Base-by-base conservation (phyloP, 1,139 yeast genomes). In the Ogataea hybrid region DNA sequence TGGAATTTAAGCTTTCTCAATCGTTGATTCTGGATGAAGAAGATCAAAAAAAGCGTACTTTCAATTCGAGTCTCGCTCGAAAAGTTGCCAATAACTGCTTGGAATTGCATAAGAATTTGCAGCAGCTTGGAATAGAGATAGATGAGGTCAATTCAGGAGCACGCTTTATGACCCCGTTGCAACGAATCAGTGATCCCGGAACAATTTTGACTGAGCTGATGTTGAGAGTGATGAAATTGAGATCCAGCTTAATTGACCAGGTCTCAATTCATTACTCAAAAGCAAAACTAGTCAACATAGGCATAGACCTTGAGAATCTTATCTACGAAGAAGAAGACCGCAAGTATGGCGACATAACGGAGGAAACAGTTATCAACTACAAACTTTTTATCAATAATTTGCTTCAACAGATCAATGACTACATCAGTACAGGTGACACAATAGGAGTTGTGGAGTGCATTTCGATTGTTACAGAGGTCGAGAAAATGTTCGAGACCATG, bases 401-500 rank as follows among this genome's bases (percentile, higher is more conserved):
- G 37, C 59, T 79, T 33, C 67, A 64, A 41, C 84, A 79, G 52
- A 63, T 79, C 46, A 73, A 76, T 47, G 64, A 57, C n/a, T 73
- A 80, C 5, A 68, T 76, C 9, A 73, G 72, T 12, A 52, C 59
- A 21, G 73, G 73, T 33, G 81, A 78, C 52, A 64, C 68, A 29
- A 73, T 73, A 32, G 73, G 73, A 12, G 73, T 75, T 42, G 69
- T 71, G 63, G 84, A 79, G 55, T 76, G 83, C 52, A 67, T 79
- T 46, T 80, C 81, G 0, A 79, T 78, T 33, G 77, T 79, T 17
- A 71, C 69, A 46, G 84, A 79, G 53, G 74, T 79, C 67, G 84
- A 78, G 52, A 73, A 75, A 53, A 79, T 79, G 83, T 78, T 77
- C 58, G 80, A 77, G 32, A 53, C 59, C 8, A 56, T 63, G 61